These are phyloP conservation scores for Ogataea allantospora DNA, from an alignment of 805 yeast species.

Conservation along the genomic window DNA sequence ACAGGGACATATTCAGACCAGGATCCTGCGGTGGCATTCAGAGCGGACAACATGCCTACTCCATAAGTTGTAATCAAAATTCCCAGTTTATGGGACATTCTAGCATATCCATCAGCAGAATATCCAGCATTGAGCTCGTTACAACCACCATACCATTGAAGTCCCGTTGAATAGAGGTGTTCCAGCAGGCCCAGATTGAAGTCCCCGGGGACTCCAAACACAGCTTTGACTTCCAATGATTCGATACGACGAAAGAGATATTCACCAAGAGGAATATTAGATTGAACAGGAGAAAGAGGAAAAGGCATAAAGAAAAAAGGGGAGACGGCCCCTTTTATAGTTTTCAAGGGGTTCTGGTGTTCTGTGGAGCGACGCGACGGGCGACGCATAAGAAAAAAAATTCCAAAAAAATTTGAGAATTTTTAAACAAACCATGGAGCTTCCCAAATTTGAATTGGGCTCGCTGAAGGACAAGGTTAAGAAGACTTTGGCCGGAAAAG, in stretches of 20 bases:
- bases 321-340: slow-evolving; percentile 2
- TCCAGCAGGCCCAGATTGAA: slow-evolving; percentile 69
- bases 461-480: slow-evolving; percentile 66
- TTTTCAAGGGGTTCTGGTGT: slow-evolving; percentile 1
- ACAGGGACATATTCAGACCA: slow-evolving; percentile 79
- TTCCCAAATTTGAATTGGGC: slow-evolving; percentile 45
- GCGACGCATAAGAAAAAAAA: slow-evolving; percentile 10
- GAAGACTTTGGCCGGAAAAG: slow-evolving; percentile 41
- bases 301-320: slow-evolving; percentile 2
- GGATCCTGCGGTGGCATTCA: slow-evolving; percentile 81
- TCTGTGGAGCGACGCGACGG: slow-evolving; percentile 9
- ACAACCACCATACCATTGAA: slow-evolving; percentile 80
- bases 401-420: slow-evolving; percentile 4
- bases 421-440: slow-evolving; percentile 37
- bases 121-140: slow-evolving; percentile 90
- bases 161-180: slow-evolving; percentile 51
- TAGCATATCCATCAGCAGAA: slow-evolving; percentile 86
- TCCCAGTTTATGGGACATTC: slow-evolving; percentile 61
- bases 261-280: slow-evolving; percentile 55
- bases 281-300: slow-evolving; percentile 2
- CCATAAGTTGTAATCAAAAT: slow-evolving; percentile 75
- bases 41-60: slow-evolving; percentile 84
- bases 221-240: slow-evolving; percentile 52
- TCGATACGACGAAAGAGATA: slow-evolving; percentile 60
- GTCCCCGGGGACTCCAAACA: slow-evolving; percentile 82